Conservation (phyloP, 345 rosid species). For the Arabidopsis thaliana region TAIR10.1 NC_003076.8:25583501-25584000, state of each 20-base stretch:
- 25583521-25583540: conserved; percentile 69
- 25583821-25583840: conserved; percentile 77
- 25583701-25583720: conserved; percentile 76
- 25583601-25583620: conserved; percentile 87
- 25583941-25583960: conserved; percentile 66
- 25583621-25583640: conserved; percentile 81
- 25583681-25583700: conserved; percentile 70
- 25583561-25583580: conserved; percentile 74
- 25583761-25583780: conserved; percentile 73
- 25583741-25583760: conserved; percentile 77
- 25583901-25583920: conserved; percentile 68
- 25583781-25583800: conserved; percentile 76
- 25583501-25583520: conserved; percentile 67
- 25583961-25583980: conserved; percentile 81
- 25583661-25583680: conserved; percentile 83
- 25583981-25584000: conserved; percentile 76
- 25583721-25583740: conserved; percentile 60
- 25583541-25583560: conserved; percentile 70
- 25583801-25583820: conserved; percentile 68
- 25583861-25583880: conserved; percentile 55
- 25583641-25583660: conserved; percentile 68
- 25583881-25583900: conserved; percentile 72
- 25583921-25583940: conserved; percentile 87
- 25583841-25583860: conserved; percentile 68
- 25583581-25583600: conserved; percentile 57